These are phyloP conservation scores for Irineochytrium annulatum DNA, from an alignment of 192 early-diverging fungal species.

Conservation along the genomic window DNA sequence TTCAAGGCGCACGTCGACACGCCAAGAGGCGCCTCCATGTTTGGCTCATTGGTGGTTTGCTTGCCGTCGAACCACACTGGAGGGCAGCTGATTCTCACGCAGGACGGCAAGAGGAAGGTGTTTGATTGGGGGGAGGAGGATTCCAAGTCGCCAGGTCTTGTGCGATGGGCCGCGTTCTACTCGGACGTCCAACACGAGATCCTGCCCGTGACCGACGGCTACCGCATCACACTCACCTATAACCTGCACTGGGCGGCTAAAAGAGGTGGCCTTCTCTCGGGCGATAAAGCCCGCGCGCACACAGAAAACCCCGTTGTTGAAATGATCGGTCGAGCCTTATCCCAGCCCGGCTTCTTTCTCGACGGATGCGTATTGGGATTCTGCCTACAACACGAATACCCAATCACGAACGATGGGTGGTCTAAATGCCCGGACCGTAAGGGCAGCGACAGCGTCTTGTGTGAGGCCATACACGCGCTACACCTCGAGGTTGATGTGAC, in stretches of 20 bases:
- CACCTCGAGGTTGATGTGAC: too few relatives aligned
- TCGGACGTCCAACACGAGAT: conserved; percentile 12
- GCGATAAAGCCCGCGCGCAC: too few relatives aligned
- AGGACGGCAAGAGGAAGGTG: background rate
- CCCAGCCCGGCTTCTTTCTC: too few relatives aligned
- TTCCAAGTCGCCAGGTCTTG: too few relatives aligned
- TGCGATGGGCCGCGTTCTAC: conserved; percentile 15
- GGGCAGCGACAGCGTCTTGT: background rate
- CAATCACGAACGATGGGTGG: background rate
- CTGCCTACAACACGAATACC: background rate
- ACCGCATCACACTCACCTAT: conserved; percentile 8
- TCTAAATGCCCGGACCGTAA: background rate
- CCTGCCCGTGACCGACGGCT: background rate
- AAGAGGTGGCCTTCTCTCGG: too few relatives aligned
- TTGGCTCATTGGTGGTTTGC: conserved; percentile 22
- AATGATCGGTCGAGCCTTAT: too few relatives aligned
- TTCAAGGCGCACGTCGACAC: conserved; percentile 26
- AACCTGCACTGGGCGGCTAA: too few relatives aligned
- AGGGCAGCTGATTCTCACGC: background rate
- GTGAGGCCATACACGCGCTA: background rate
- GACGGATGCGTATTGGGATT: background rate
- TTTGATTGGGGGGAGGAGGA: background rate
- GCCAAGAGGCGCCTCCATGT: conserved; percentile 15
- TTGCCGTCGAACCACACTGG: background rate
- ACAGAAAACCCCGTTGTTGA: too few relatives aligned